Conservation (phyloP, 1,139 yeast genomes). For the Yamadazyma triangularis region DNA sequence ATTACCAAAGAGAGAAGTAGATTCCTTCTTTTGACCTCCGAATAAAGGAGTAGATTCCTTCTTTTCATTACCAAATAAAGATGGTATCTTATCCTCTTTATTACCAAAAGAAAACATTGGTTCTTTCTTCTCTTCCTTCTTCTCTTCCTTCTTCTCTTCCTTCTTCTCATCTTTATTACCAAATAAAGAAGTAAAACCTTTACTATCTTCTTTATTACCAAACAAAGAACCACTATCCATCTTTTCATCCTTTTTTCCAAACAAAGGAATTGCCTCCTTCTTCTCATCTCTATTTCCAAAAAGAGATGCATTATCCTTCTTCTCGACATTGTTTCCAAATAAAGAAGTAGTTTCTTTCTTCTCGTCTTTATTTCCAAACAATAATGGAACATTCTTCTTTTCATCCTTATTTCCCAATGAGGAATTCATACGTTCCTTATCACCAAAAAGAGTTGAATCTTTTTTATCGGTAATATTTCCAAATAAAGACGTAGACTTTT, state of each 20-base stretch:
- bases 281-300: constrained; percentile 2
- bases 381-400: not conserved
- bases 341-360: too few species aligned
- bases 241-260: constrained; percentile 1
- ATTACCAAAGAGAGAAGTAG: too few species aligned
- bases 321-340: too few species aligned
- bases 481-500: constrained; percentile 1
- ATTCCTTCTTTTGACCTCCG: too few species aligned
- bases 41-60: too few species aligned
- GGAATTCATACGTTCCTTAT: constrained; percentile 3
- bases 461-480: not conserved
- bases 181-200: too few species aligned
- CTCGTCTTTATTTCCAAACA: too few species aligned
- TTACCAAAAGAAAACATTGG: constrained; percentile 1
- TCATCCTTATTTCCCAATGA: constrained; percentile 5
- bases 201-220: constrained; percentile 3
- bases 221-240: not conserved
- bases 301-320: too few species aligned
- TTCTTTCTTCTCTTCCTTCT: constrained; percentile 2
- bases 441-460: not conserved
- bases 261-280: constrained; percentile 1
- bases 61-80: too few species aligned
- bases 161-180: constrained; percentile 3
- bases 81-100: too few species aligned
- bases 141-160: constrained; percentile 4